Percentiles rank a stretch among this genome's conserved stretches.
Conservation (phyloP, 2,329 filamentous ascomycete genomes). For the Leptographium wingfieldii region DNA sequence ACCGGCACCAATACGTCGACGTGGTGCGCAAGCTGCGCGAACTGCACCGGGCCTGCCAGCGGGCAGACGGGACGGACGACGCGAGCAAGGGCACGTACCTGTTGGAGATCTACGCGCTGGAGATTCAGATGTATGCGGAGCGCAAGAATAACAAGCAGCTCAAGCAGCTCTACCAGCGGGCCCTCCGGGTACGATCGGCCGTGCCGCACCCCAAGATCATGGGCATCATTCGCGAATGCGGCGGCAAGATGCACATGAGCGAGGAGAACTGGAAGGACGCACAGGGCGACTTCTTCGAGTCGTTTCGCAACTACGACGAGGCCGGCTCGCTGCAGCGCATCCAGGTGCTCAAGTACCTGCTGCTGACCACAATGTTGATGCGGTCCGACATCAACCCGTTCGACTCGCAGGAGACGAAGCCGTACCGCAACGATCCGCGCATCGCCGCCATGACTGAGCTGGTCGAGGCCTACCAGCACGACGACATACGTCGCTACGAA, state of each 20-base stretch:
- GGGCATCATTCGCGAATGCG: conserved; percentile 97
- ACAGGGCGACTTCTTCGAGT: conserved; percentile 96
- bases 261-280: conserved; percentile 99
- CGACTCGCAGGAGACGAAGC: conserved; percentile 96
- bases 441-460: conserved; percentile 96
- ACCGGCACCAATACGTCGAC: conserved; percentile 74
- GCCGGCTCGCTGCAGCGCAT: conserved; percentile 92
- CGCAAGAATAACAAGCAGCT: conserved; percentile 96
- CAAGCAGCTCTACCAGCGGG: conserved; percentile 83
- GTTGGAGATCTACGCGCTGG: conserved; percentile 87
- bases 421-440: conserved; percentile 88
- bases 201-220: conserved; percentile 98
- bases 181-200: conserved; percentile 85
- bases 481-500: conserved; percentile 88
- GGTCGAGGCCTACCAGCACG: conserved; percentile 89
- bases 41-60: conserved; percentile 79
- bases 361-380: conserved; percentile 96
- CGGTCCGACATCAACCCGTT: conserved; percentile 98
- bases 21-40: conserved; percentile 76
- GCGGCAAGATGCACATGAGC: conserved; percentile 99
- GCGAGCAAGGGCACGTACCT: conserved; percentile 93
- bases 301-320: conserved; percentile 97
- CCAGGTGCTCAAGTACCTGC: conserved; percentile 92
- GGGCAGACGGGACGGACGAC: conserved; percentile 76
- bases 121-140: conserved; percentile 98